phyloP scores from a whole-genome alignment of 495 filamentous ascomycete species.

The Viridothelium virens region DNA sequence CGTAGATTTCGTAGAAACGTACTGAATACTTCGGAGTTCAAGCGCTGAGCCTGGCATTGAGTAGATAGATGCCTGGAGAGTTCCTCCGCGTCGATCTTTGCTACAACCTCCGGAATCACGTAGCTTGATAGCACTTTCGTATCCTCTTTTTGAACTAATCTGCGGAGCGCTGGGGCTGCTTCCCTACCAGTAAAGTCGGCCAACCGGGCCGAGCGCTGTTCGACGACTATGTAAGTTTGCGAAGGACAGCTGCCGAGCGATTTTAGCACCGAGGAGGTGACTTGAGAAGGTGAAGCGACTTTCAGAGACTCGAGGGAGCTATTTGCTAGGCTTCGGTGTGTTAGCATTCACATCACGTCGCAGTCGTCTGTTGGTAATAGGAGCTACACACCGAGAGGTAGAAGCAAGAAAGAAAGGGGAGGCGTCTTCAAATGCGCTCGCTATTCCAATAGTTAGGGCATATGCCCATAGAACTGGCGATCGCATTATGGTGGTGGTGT shows the following conservation, averaged over 20 bases:
- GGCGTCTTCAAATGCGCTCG: conserved; percentile 69
- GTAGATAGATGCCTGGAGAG: neutral
- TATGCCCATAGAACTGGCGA: neutral
- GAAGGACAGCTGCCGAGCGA: conserved; percentile 53
- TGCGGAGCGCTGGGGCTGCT: neutral
- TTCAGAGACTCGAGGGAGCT: conserved; percentile 27
- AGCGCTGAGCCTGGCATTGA: neutral
- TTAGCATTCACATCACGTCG: neutral
- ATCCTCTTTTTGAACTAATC: neutral
- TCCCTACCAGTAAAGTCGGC: neutral
- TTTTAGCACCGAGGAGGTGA: conserved; percentile 32
- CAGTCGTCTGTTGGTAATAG: neutral
- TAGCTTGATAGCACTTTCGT: neutral
- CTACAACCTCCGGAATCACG: conserved; percentile 29
- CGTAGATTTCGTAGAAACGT: neutral
- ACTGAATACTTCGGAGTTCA: conserved; percentile 9
- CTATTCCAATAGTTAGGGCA: conserved; percentile 28
- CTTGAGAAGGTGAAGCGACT: conserved; percentile 37
- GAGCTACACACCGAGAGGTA: conserved; percentile 56
- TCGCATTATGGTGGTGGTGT: neutral
- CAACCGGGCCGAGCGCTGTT: neutral
- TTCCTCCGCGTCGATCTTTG: conserved; percentile 14
- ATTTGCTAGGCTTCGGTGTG: conserved; percentile 7
- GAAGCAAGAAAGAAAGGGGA: conserved; percentile 84
- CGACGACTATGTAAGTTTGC: neutral